Evolutionary conservation across 1,284 basidiomycete species (phyloP).

Genomic region (Fomitopsis schrenkii): DNA sequence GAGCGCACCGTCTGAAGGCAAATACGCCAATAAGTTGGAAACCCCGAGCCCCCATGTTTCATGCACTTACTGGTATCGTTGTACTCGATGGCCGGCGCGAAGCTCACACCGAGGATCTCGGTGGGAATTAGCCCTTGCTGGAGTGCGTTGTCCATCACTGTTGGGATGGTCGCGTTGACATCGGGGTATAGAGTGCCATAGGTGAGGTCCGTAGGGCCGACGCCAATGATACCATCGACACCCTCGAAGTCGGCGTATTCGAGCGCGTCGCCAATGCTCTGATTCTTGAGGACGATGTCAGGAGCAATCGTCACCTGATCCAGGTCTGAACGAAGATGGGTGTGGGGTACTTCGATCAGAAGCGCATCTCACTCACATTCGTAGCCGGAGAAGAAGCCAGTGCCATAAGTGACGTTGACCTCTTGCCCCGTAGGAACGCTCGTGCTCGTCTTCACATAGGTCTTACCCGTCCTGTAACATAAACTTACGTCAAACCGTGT

Average conservation of each 20-base stretch:
- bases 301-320: conserved; percentile 43
- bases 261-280: conserved; percentile 51
- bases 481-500: not conserved
- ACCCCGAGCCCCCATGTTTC: not conserved
- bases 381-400: conserved; percentile 45
- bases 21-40: not conserved
- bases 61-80: conserved; percentile 6
- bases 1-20: conserved; percentile 3
- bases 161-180: conserved; percentile 23
- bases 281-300: conserved; percentile 39
- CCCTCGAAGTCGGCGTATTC: conserved; percentile 35
- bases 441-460: conserved; percentile 37
- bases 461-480: conserved; percentile 31
- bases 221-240: conserved; percentile 54
- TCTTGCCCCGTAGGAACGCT: conserved; percentile 38
- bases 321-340: conserved; percentile 30
- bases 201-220: conserved; percentile 51
- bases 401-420: conserved; percentile 47
- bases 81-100: conserved; percentile 32
- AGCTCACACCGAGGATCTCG: conserved; percentile 48
- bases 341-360: conserved; percentile 39
- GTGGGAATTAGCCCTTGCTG: conserved; percentile 38
- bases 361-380: conserved; percentile 28
- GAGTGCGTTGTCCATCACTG: conserved; percentile 35
- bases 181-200: conserved; percentile 26